A percentile compares a stretch with the other conserved stretches of the same genome.
Evolutionary conservation across 2,329 filamentous ascomycete species (phyloP).

Genomic region (Fusarium nodosum): DNA sequence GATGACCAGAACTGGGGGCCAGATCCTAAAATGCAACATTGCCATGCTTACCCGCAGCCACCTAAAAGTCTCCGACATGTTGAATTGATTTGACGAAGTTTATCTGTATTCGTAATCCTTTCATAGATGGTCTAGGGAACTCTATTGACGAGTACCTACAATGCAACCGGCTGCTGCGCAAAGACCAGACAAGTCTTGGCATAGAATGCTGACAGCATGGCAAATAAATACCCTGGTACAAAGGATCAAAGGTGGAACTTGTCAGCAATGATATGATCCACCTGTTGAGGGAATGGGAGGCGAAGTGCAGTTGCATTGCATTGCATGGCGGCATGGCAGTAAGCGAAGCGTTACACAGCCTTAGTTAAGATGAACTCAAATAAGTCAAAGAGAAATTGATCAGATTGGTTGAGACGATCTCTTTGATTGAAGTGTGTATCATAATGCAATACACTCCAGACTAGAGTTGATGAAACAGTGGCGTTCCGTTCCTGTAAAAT

Average conservation of each 20-base stretch:
- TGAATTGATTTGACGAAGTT: neutral
- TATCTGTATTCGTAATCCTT: neutral
- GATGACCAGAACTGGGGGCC: neutral
- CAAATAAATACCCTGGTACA: neutral
- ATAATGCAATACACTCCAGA: neutral
- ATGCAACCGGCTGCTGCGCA: neutral
- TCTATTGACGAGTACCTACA: neutral
- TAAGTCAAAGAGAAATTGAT: neutral
- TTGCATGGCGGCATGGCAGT: neutral
- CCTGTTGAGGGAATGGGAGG: constrained; percentile 28
- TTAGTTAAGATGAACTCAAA: constrained; percentile 5
- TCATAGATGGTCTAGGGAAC: neutral
- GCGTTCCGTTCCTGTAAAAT: constrained; percentile 23
- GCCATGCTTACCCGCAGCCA: neutral
- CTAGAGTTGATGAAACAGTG: constrained; percentile 15
- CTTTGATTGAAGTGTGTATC: constrained; percentile 3
- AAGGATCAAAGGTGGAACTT: constrained; percentile 8
- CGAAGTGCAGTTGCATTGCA: constrained; percentile 24
- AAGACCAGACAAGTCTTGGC: constrained; percentile 1
- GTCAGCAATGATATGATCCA: constrained; percentile 32
- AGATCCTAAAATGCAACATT: constrained; percentile 6
- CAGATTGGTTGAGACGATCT: neutral
- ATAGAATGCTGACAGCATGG: neutral
- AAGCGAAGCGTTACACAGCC: constrained; percentile 24
- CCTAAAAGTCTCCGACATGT: neutral